These are phyloP conservation scores for Beta vulgaris DNA, from an alignment of 148 eudicot species.

Conservation along the genomic window DNA sequence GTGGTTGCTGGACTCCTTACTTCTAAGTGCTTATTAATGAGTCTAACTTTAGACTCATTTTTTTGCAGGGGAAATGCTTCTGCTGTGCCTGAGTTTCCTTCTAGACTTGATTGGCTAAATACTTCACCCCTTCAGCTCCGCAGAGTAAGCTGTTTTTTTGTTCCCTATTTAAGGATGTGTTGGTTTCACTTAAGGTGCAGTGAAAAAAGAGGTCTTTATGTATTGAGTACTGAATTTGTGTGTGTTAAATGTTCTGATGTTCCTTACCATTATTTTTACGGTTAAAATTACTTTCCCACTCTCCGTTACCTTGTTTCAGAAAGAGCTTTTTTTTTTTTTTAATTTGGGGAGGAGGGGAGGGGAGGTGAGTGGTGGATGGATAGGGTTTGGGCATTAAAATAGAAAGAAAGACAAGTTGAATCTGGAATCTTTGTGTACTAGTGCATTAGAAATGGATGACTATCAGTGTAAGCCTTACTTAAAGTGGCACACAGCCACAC, in stretches of 20 bases:
- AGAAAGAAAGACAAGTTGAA: neutral
- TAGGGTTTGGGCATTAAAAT: neutral
- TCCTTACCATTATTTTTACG: neutral
- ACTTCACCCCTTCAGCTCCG: constrained; percentile 80
- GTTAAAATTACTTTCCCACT: neutral
- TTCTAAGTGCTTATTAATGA: neutral
- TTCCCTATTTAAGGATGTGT: constrained; percentile 3
- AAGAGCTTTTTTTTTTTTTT: neutral
- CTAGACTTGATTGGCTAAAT: constrained; percentile 93
- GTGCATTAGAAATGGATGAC: neutral
- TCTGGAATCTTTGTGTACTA: neutral
- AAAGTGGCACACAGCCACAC: neutral
- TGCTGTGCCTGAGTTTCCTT: constrained; percentile 84
- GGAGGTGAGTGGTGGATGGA: no score
- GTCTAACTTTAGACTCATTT: neutral
- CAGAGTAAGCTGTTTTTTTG: constrained; percentile 50
- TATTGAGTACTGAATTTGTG: neutral
- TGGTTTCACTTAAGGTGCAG: neutral
- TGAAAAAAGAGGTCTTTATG: neutral
- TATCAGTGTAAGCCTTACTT: neutral
- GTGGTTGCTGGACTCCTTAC: neutral
- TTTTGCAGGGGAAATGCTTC: constrained; percentile 59
- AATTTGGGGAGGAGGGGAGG: neutral
- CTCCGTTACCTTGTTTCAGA: neutral
- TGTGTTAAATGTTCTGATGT: neutral